These are phyloP conservation scores for Monilinia fructigena DNA, from an alignment of 2,329 filamentous ascomycete genomes.

Conservation along the genomic window DNA sequence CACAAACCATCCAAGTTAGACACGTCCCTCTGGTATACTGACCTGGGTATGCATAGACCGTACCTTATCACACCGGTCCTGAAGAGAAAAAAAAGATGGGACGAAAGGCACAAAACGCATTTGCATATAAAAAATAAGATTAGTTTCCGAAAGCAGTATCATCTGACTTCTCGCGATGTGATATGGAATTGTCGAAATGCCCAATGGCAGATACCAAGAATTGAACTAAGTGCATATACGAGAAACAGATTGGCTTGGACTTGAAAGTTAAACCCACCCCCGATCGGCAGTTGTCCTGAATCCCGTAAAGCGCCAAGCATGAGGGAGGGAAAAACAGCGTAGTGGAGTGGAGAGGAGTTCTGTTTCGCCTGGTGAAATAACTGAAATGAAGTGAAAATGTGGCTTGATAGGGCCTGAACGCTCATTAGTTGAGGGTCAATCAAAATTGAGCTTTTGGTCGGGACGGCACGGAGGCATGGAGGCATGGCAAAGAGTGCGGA, in stretches of 20 bases:
- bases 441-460: not conserved
- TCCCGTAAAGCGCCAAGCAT: slow-evolving; percentile 1
- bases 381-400: not conserved
- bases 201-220: slow-evolving; percentile 2
- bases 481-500: too few species aligned
- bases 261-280: not conserved
- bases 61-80: slow-evolving; percentile 6
- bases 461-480: not conserved
- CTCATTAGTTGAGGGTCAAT: not conserved
- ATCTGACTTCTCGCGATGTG: not conserved
- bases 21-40: not conserved
- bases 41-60: not conserved
- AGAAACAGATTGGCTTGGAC: slow-evolving; percentile 8
- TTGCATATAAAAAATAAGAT: not conserved
- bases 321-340: not conserved
- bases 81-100: not conserved
- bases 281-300: not conserved
- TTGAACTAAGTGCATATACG: not conserved
- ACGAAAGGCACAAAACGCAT: not conserved
- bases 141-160: not conserved
- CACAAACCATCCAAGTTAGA: not conserved
- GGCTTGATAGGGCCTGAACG: not conserved
- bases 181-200: not conserved
- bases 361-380: not conserved
- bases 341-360: not conserved